Conservation (phyloP, 1,139 yeast genomes). For the Candida sp. region DNA sequence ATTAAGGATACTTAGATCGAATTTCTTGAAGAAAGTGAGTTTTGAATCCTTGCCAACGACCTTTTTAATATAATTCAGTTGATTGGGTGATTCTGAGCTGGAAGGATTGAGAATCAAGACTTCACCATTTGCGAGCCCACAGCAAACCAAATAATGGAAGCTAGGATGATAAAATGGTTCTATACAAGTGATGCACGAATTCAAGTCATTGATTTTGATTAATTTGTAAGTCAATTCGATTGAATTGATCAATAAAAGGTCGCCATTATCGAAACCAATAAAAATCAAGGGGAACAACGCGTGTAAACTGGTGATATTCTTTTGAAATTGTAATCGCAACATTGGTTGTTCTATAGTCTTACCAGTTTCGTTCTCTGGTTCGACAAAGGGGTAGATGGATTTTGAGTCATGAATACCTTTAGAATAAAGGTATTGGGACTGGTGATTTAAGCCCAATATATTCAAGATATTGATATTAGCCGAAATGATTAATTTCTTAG, state of each 20-base stretch:
- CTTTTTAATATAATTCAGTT: conserved; percentile 19
- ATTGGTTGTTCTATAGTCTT: conserved; percentile 31
- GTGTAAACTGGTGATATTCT: conserved; percentile 25
- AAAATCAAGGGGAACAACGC: conserved; percentile 27
- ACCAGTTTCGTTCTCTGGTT: conserved; percentile 10
- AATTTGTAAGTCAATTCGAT: conserved; percentile 17
- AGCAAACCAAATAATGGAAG: conserved; percentile 30
- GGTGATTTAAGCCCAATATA: conserved; percentile 27
- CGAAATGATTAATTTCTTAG: conserved; percentile 26
- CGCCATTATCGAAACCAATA: conserved; percentile 38
- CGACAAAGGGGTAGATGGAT: conserved; percentile 19
- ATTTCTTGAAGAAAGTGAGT: conserved; percentile 36
- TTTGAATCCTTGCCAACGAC: conserved; percentile 32
- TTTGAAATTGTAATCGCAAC: conserved; percentile 28
- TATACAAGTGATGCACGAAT: conserved; percentile 28
- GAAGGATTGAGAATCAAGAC: conserved; percentile 32
- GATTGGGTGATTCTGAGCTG: conserved; percentile 4
- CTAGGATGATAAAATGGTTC: conserved; percentile 28
- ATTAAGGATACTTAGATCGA: conserved; percentile 32
- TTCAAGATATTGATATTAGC: conserved; percentile 36
- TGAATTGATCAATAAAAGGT: conserved; percentile 27
- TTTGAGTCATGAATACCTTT: conserved; percentile 16
- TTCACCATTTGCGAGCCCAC: conserved; percentile 43
- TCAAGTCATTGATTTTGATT: conserved; percentile 18
- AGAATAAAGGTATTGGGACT: conserved; percentile 20